These are phyloP conservation scores for Pyrus betulifolia DNA, from an alignment of 306 rosid genomes.

Conservation along the genomic window DNA sequence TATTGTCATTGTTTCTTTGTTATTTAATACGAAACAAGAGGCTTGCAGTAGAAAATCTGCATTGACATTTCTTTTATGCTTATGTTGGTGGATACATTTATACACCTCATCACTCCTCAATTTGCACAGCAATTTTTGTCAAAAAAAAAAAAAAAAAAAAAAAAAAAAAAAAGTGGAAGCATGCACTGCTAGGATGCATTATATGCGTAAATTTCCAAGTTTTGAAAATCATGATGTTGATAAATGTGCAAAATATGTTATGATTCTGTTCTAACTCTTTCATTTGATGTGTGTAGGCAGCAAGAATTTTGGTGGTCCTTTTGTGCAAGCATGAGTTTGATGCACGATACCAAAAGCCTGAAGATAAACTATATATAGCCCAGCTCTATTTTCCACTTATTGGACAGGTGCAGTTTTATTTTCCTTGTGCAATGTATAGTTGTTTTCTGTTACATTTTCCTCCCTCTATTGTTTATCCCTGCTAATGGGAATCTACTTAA, in stretches of 20 bases:
- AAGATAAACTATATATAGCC: constrained; percentile 93
- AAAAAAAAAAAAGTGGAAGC: background rate
- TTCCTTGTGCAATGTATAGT: background rate
- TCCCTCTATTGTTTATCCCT: background rate
- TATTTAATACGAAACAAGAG: background rate
- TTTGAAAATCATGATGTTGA: background rate
- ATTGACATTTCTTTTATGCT: background rate
- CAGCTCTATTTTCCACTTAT: constrained; percentile 93
- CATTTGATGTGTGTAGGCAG: constrained; percentile 50
- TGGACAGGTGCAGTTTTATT: constrained; percentile 60
- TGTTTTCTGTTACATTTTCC: background rate
- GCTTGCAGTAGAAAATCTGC: constrained; percentile 15
- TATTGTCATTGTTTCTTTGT: background rate
- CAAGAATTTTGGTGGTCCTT: constrained; percentile 88
- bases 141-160: no score
- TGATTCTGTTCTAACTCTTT: constrained; percentile 5
- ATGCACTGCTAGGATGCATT: no score
- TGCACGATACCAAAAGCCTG: constrained; percentile 96
- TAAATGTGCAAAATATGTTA: background rate
- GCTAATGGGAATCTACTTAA: background rate
- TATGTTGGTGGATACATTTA: background rate
- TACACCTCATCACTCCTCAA: background rate
- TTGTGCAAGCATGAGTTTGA: constrained; percentile 98
- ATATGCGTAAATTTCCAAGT: background rate
- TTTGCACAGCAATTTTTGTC: background rate